Evolutionary conservation across 2,329 filamentous ascomycete species (phyloP).

Genomic region (Trichoderma lentiforme): DNA sequence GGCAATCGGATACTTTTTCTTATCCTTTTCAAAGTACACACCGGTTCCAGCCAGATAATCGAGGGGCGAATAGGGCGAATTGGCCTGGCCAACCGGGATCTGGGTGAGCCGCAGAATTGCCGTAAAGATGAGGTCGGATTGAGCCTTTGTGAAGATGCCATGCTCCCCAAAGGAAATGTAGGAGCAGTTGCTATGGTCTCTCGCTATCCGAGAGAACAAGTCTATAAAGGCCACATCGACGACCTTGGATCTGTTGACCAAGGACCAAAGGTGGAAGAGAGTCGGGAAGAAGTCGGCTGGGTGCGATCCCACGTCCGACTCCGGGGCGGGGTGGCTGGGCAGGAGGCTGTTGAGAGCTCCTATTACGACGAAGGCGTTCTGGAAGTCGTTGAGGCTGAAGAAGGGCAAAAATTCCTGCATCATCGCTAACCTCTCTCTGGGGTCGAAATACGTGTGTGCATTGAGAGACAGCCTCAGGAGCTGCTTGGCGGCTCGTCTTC

Average conservation of each 20-base stretch:
- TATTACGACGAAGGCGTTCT: conserved; percentile 89
- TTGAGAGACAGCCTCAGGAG: conserved; percentile 88
- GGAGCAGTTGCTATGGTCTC: conserved; percentile 73
- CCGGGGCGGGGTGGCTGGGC: conserved; percentile 75
- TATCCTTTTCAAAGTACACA: conserved; percentile 84
- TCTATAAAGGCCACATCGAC: conserved; percentile 88
- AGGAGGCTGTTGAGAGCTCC: conserved; percentile 83
- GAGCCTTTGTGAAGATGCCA: conserved; percentile 88
- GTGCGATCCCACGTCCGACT: conserved; percentile 69
- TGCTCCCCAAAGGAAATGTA: conserved; percentile 79
- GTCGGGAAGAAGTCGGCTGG: conserved; percentile 88
- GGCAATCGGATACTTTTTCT: conserved; percentile 85
- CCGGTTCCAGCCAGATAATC: conserved; percentile 82
- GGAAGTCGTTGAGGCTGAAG: conserved; percentile 90
- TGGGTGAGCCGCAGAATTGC: conserved; percentile 84
- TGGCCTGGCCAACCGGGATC: conserved; percentile 94
- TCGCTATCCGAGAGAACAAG: conserved; percentile 78
- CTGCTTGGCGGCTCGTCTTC: conserved; percentile 57
- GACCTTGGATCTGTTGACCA: conserved; percentile 83
- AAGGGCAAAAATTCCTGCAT: conserved; percentile 77
- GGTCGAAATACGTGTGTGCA: conserved; percentile 89
- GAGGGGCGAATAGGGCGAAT: conserved; percentile 83
- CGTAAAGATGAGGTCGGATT: conserved; percentile 90
- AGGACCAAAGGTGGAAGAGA: conserved; percentile 93
- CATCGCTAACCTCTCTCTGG: conserved; percentile 76